Conservation (phyloP, 2,329 filamentous ascomycete genomes). For the Ophiostoma perfectum region DNA sequence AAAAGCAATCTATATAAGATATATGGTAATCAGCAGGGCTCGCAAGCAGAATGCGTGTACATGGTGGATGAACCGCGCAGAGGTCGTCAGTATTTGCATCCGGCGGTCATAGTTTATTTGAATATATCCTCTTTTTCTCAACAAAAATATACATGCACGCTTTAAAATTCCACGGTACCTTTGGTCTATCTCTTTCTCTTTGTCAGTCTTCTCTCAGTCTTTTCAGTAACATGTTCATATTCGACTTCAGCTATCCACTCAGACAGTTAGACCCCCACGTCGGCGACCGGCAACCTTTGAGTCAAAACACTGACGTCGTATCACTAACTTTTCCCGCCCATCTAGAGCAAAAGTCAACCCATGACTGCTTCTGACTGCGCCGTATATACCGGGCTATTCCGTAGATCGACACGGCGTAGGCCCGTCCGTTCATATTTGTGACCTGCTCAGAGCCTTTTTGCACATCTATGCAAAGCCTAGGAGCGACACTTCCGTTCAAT, state of each 20-base stretch:
- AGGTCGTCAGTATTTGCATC: too few relatives aligned
- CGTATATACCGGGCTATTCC: not conserved
- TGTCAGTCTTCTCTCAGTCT: too few relatives aligned
- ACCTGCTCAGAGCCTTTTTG: not conserved
- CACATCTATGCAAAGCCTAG: not conserved
- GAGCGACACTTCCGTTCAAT: not conserved
- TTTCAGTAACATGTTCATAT: too few relatives aligned
- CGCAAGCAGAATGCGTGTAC: too few relatives aligned
- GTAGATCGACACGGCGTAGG: not conserved
- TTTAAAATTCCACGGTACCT: too few relatives aligned
- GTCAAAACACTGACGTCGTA: not conserved
- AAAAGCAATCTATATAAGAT: too few relatives aligned
- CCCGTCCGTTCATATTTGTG: not conserved
- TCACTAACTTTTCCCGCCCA: not conserved
- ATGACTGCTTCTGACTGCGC: not conserved
- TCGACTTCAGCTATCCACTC: not conserved
- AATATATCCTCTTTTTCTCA: too few relatives aligned
- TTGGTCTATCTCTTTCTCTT: too few relatives aligned
- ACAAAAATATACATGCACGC: too few relatives aligned
- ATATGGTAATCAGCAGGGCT: too few relatives aligned
- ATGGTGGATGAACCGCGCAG: too few relatives aligned
- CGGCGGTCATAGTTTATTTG: too few relatives aligned
- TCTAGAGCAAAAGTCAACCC: not conserved
- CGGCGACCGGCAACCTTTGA: not conserved
- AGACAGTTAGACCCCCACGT: not conserved